Evolutionary conservation across 176 grass and related monocot species (phyloP), one percentile per base, ranked within the genome.

Genomic region (Saccharum officinarum): DNA sequence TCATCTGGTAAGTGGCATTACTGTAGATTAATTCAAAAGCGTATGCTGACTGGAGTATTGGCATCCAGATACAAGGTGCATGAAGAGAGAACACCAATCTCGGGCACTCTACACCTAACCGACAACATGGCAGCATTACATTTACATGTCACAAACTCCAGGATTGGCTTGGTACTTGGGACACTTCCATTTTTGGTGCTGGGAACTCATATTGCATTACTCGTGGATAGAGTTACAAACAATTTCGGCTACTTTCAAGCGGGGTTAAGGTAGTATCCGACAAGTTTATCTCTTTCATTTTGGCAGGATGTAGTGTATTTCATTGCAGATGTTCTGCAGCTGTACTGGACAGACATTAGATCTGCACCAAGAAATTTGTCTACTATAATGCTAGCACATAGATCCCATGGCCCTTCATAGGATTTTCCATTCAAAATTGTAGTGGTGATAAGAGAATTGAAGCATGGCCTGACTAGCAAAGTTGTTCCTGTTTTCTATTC

Each of bases 1-100:
- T 67, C 8, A 79, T 4, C 38, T 57, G 2, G 10, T 26, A 59
- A 47, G 16, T 60, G 39, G 4, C 50, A 17, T 22, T 66, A 18
- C 55, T 82, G 71, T 38, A 63, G 61, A 18, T 46, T 46, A 38
- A 37, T 59, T 59, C 26, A 73, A 80, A 47, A 62, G 11, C 70
- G 76, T 50, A 47, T 76, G 10, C 10, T 38, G 13, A 39, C 34
- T 45, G 22, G 69, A 71, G 39, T 71, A 45, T 25, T 23, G 69
- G 23, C 40, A 72, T 72, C 40, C 4, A 72, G 39, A 72, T 26
- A 72, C 69, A 72, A 45, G 68, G 68, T 23, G 68, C 9, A 70
- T 41, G 18, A 34, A 71, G 12, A 71, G 40, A 71, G 23, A 45
- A 26, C 40, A 72, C n/a, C n/a, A 72, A 72, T 72, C 69, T 72